phyloP scores from a whole-genome alignment of 495 filamentous ascomycete genomes.

The Hypomontagnella submonticulosa region DNA sequence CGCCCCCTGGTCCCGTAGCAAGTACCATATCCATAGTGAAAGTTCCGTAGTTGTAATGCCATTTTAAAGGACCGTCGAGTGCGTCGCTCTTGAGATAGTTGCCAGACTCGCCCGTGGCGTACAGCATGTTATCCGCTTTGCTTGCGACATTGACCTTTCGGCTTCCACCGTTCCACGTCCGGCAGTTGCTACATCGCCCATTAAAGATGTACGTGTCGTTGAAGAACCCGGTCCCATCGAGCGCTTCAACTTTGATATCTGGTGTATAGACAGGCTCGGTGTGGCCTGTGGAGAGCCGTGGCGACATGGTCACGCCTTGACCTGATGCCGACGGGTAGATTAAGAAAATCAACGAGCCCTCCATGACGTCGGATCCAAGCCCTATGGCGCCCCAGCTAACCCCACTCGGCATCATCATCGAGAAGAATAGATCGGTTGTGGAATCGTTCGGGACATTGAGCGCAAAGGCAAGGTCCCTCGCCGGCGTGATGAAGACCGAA shows the following conservation, averaged over 20 bases:
- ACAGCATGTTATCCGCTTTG: conserved; percentile 62
- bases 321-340: conserved; percentile 57
- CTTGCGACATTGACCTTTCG: conserved; percentile 53
- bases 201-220: conserved; percentile 60
- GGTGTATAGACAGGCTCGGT: conserved; percentile 60
- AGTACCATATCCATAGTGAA: conserved; percentile 65
- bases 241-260: conserved; percentile 51
- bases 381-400: conserved; percentile 63
- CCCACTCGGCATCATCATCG: conserved; percentile 54
- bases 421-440: conserved; percentile 59
- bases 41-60: conserved; percentile 65
- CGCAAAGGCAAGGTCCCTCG: conserved; percentile 57
- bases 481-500: conserved; percentile 51
- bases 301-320: conserved; percentile 62
- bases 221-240: conserved; percentile 55
- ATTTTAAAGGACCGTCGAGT: conserved; percentile 54
- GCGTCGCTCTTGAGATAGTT: conserved; percentile 52
- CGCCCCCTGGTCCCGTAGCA: conserved; percentile 56
- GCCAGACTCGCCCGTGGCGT: conserved; percentile 62
- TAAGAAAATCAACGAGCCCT: conserved; percentile 62
- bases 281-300: conserved; percentile 56
- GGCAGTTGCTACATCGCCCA: conserved; percentile 62
- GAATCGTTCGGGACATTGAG: conserved; percentile 55
- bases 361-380: conserved; percentile 62
- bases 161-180: conserved; percentile 49